Conservation (phyloP, 2,329 filamentous ascomycete genomes). For the Neonectria neomacrospora region DNA sequence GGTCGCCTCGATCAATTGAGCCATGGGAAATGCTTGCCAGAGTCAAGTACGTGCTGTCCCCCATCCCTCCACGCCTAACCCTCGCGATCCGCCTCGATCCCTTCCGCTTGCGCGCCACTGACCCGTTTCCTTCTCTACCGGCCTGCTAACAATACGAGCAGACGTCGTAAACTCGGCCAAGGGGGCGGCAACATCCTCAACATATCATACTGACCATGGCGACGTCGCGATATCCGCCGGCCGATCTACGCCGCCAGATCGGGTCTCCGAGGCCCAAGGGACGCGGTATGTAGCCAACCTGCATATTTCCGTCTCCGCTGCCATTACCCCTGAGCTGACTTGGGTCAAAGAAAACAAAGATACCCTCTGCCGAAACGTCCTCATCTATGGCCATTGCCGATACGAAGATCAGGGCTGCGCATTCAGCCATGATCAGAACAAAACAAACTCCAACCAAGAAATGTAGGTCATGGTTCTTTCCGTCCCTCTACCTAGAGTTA, state of each 20-base stretch:
- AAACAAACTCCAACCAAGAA: slow-evolving; percentile 60
- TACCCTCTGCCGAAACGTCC: slow-evolving; percentile 89
- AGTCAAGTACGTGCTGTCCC: slow-evolving; percentile 54
- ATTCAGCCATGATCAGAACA: slow-evolving; percentile 86
- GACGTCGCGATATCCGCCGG: slow-evolving; percentile 57
- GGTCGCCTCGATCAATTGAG: slow-evolving; percentile 56
- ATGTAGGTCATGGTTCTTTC: slow-evolving; percentile 54
- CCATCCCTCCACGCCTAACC: slow-evolving; percentile 27
- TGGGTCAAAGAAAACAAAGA: slow-evolving; percentile 77
- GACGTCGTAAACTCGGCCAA: slow-evolving; percentile 57
- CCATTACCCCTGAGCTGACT: slow-evolving; percentile 27
- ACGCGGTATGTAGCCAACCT: slow-evolving; percentile 57
- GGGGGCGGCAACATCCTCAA: slow-evolving; percentile 46
- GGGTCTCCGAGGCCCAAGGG: slow-evolving; percentile 68
- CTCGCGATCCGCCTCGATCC: slow-evolving; percentile 20
- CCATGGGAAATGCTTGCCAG: slow-evolving; percentile 60
- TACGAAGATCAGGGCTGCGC: slow-evolving; percentile 92
- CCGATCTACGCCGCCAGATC: slow-evolving; percentile 63
- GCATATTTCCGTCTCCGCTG: slow-evolving; percentile 13
- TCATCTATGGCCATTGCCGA: slow-evolving; percentile 92
- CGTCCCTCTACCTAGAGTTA: neutral
- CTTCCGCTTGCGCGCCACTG: neutral
- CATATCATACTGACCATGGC: slow-evolving; percentile 54
- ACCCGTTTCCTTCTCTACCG: slow-evolving; percentile 5
- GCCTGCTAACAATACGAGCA: slow-evolving; percentile 42